Percentiles rank a stretch among this genome's conserved stretches.
phyloP scores from a whole-genome alignment of 2,329 filamentous ascomycete species.

The Epichloe sp. region DNA sequence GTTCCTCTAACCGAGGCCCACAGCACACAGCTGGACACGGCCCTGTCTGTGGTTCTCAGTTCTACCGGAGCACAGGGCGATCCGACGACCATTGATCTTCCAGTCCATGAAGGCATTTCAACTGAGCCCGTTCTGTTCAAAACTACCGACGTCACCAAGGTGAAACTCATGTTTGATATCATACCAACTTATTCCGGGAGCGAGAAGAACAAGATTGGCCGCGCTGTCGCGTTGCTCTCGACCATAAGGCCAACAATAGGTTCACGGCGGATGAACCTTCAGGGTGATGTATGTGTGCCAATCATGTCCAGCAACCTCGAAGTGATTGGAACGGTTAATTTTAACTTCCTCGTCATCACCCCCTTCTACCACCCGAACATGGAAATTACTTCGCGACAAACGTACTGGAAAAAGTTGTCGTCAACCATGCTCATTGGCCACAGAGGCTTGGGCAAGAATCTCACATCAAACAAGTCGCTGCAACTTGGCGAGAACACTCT shows the following conservation, averaged over 20 bases:
- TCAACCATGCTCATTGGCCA: conserved; percentile 72
- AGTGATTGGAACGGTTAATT: conserved; percentile 88
- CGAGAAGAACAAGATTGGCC: conserved; percentile 76
- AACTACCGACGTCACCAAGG: conserved; percentile 61
- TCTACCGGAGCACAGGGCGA: conserved; percentile 77
- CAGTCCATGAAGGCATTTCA: conserved; percentile 83
- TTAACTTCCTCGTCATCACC: conserved; percentile 92
- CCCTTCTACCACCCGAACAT: conserved; percentile 91
- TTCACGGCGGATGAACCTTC: conserved; percentile 75
- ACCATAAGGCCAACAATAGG: conserved; percentile 75
- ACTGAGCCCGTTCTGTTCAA: conserved; percentile 91
- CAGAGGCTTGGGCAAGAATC: conserved; percentile 79
- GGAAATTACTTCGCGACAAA: conserved; percentile 78
- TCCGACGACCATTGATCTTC: conserved; percentile 78
- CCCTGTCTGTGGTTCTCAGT: conserved; percentile 80
- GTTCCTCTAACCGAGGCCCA: conserved; percentile 83
- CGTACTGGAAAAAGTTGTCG: conserved; percentile 89
- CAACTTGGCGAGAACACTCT: conserved; percentile 96
- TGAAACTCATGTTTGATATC: conserved; percentile 87
- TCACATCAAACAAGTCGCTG: conserved; percentile 67
- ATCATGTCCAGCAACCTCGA: conserved; percentile 77
- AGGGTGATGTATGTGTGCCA: conserved; percentile 84
- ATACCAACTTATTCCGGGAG: conserved; percentile 90
- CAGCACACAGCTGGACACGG: conserved; percentile 85
- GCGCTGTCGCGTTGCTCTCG: conserved; percentile 77